Evolutionary conservation across 495 filamentous ascomycete genomes (phyloP).

Genomic region (Bacidia gigantensis): DNA sequence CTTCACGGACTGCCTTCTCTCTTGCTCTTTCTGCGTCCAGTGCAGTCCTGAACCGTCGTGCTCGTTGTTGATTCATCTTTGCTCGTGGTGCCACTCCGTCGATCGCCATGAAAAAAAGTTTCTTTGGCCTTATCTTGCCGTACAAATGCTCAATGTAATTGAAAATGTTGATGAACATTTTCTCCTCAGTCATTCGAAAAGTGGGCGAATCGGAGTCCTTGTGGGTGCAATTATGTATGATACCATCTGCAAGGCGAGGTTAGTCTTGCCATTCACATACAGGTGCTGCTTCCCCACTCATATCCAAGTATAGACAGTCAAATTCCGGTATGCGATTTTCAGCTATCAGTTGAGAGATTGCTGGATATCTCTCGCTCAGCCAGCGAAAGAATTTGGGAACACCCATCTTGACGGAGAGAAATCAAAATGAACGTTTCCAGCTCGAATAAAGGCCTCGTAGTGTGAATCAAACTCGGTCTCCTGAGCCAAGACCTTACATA

Average conservation of each 20-base stretch:
- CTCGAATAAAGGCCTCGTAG: background rate
- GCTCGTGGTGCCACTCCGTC: slow-evolving; percentile 95
- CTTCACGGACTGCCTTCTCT: slow-evolving; percentile 79
- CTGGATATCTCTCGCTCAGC: slow-evolving; percentile 94
- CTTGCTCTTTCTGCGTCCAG: slow-evolving; percentile 77
- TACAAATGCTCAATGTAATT: slow-evolving; percentile 99
- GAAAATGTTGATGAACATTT: slow-evolving; percentile 99
- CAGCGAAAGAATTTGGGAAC: slow-evolving; percentile 77
- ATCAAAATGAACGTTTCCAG: slow-evolving; percentile 7
- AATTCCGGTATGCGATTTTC: slow-evolving; percentile 99
- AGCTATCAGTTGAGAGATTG: slow-evolving; percentile 96
- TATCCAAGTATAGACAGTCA: slow-evolving; percentile 75
- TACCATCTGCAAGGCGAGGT: slow-evolving; percentile 75
- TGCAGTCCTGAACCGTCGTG: slow-evolving; percentile 88
- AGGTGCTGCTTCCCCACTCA: slow-evolving; percentile 38
- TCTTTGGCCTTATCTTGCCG: slow-evolving; percentile 94
- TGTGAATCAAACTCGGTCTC: too few relatives aligned
- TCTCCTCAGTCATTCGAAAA: slow-evolving; percentile 88
- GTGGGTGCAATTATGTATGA: slow-evolving; percentile 99
- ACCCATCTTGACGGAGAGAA: slow-evolving; percentile 43
- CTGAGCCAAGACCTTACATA: too few relatives aligned
- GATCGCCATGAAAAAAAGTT: slow-evolving; percentile 98
- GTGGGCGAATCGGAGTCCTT: slow-evolving; percentile 83
- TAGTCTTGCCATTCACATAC: slow-evolving; percentile 76
- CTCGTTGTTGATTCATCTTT: slow-evolving; percentile 99